A percentile compares a stretch with the other conserved stretches of the same genome.
Conservation (phyloP, 805 yeast genomes). For the Hanseniaspora thailandica region DNA sequence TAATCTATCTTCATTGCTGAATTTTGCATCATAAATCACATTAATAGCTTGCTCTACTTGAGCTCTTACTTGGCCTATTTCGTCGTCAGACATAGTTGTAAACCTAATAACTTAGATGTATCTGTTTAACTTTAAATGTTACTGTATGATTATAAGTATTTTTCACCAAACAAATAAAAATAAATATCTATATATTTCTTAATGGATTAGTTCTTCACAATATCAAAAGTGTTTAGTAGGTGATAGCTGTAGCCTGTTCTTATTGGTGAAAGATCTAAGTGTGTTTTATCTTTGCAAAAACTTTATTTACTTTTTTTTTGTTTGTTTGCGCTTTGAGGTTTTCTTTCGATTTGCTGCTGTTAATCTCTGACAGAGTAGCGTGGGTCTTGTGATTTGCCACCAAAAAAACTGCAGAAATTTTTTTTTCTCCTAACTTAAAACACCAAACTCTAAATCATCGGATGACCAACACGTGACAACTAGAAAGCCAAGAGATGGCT, state of each 20-base stretch:
- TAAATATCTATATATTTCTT: too few species aligned
- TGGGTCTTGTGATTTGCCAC: neutral
- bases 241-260: too few species aligned
- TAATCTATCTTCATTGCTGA: slow-evolving; percentile 46
- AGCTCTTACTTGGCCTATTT: neutral
- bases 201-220: too few species aligned
- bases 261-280: too few species aligned
- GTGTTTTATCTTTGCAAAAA: too few species aligned
- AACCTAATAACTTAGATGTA: too few species aligned
- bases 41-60: slow-evolving; percentile 45
- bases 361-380: too few species aligned
- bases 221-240: too few species aligned
- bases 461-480: neutral
- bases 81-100: neutral
- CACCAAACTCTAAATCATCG: neutral
- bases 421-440: too few species aligned
- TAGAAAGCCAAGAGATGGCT: neutral
- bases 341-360: neutral
- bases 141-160: too few species aligned
- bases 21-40: slow-evolving; percentile 54
- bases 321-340: neutral
- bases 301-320: neutral
- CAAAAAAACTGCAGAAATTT: neutral
- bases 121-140: too few species aligned
- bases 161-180: too few species aligned